Conservation (phyloP, 495 filamentous ascomycete species). For the Endocarpon pusillum region DNA sequence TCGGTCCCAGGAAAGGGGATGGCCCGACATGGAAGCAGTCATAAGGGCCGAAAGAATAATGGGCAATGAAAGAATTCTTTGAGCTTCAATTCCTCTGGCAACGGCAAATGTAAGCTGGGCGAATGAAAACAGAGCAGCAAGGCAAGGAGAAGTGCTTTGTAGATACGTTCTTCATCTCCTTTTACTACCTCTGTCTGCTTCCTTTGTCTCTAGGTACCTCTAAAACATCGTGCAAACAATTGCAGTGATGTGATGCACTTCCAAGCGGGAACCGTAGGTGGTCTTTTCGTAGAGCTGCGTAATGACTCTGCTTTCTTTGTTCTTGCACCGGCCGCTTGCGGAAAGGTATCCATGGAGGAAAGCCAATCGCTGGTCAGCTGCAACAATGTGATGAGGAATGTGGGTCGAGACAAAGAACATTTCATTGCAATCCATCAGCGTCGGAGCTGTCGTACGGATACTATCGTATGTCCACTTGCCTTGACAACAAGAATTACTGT, state of each 20-base stretch:
- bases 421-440: no score
- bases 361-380: conserved; percentile 1
- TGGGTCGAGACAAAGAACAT: neutral
- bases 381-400: conserved; percentile 2
- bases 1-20: conserved; percentile 37
- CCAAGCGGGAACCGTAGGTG: neutral
- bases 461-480: no score
- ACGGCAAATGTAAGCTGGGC: conserved; percentile 5
- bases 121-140: conserved; percentile 8
- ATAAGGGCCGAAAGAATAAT: no score
- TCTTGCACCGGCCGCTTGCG: neutral
- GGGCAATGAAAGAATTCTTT: conserved; percentile 3
- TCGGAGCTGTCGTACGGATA: no score
- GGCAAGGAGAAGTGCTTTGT: conserved; percentile 3
- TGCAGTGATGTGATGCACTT: neutral
- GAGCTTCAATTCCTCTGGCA: conserved; percentile 8
- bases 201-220: neutral
- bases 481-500: no score
- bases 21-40: no score
- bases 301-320: neutral
- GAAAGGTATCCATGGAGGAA: neutral
- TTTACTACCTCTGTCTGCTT: neutral
- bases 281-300: neutral
- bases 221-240: conserved; percentile 1
- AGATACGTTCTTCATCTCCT: neutral